Evolutionary conservation across 2,329 filamentous ascomycete genomes (phyloP), one percentile per base, ranked within the genome.

Genomic region (Trichoderma simmonsii): DNA sequence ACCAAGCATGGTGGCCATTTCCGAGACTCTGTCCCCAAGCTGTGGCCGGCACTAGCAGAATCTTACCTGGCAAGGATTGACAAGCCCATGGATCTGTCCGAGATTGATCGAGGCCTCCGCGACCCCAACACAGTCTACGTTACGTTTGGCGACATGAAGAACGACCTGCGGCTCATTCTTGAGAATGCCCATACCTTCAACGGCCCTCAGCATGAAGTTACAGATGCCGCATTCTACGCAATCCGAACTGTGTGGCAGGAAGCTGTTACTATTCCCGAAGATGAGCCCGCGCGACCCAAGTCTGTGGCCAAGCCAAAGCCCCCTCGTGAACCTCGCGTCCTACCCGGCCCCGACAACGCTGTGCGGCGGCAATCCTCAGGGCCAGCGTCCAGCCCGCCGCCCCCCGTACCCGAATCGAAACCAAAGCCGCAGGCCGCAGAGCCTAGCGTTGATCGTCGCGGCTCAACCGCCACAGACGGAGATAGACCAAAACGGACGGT

Each of bases 401-500:
- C 76, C 6, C 76, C 76, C 5, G 72, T 73, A 1, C 73, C 75
- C 24, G 74, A 73, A 54, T 32, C 73, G 51, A 77, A 77, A 66
- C 71, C 76, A 26, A 62, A 59, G 54, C 70, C n/a, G 39, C 73
- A 32, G 30, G 57, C 73, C 48, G 76, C 75, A 62, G 75, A 77
- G 18, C 68, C 75, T 6, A 66, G 76, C 11, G 72, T 73, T 21
- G 77, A 80, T 56, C 74, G 78, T 74, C 92, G 96, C 69, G 92
- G 95, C 77, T 97, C 93, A 1, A 91, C 90, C 6, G 92, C 91
- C 72, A 87, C 88, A 5, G 93, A 94, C 75, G 92, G 91, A 71
- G 88, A 90, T 75, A 90, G 96, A 66, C 95, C 95, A 12, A 98
- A 98, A 85, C 92, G 96, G 69, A 94, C 95, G 15, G 97, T 98